phyloP scores from a whole-genome alignment of 352 stramenopile species.

The Plasmopara muralis region DNA sequence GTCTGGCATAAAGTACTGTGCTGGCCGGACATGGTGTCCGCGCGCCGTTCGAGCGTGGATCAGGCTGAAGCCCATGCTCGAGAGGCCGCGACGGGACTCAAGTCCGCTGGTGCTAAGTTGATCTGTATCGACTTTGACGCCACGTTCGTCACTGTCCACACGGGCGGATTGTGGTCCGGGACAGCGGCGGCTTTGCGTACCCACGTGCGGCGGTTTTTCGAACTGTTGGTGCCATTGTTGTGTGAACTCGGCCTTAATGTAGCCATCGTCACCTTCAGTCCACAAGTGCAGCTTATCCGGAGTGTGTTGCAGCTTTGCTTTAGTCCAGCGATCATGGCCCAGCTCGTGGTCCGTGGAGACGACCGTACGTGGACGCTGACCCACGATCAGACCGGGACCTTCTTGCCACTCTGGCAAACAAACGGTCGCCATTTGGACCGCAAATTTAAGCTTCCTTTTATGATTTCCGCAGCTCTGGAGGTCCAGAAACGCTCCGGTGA shows the following conservation, averaged over 20 bases:
- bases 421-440: conserved; percentile 48
- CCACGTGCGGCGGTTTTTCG: conserved; percentile 63
- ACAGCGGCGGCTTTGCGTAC: conserved; percentile 34
- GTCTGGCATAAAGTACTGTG: conserved; percentile 11
- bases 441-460: conserved; percentile 68
- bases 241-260: conserved; percentile 37
- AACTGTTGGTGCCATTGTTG: conserved; percentile 47
- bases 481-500: conserved; percentile 16
- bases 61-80: conserved; percentile 16
- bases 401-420: conserved; percentile 52
- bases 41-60: conserved; percentile 22
- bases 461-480: conserved; percentile 60
- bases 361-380: conserved; percentile 50
- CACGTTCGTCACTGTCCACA: conserved; percentile 76
- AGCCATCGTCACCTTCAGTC: conserved; percentile 78
- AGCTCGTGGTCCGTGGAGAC: conserved; percentile 60
- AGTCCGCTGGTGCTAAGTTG: conserved; percentile 40
- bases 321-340: conserved; percentile 15
- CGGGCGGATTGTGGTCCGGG: conserved; percentile 44
- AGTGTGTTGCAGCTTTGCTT: conserved; percentile 60
- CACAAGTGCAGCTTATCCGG: conserved; percentile 56
- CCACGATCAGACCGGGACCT: conserved; percentile 36
- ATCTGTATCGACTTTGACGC: conserved; percentile 84
- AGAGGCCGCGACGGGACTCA: conserved; percentile 38
- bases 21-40: conserved; percentile 15